Conservation (phyloP, 2,329 filamentous ascomycete species). For the Waltergamsia citrina region DNA sequence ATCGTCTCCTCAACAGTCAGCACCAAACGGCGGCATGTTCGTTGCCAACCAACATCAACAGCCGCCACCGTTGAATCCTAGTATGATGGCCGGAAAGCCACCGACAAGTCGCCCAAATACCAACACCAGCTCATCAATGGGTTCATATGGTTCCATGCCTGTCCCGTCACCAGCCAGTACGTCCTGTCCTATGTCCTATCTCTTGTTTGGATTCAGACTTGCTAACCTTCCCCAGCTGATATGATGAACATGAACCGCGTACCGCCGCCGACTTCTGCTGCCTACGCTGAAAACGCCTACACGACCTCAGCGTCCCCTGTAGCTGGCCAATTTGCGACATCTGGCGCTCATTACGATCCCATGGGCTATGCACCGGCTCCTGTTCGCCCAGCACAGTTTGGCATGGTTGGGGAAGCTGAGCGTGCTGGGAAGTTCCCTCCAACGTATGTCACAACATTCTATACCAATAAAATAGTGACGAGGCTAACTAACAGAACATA, state of each 20-base stretch:
- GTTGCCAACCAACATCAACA: slow-evolving; percentile 37
- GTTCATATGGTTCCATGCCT: slow-evolving; percentile 63
- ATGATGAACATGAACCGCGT: slow-evolving; percentile 57
- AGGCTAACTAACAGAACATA: too few relatives aligned
- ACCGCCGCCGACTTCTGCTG: slow-evolving; percentile 49
- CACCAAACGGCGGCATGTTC: slow-evolving; percentile 54
- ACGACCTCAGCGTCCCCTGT: slow-evolving; percentile 59
- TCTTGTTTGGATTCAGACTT: too few relatives aligned
- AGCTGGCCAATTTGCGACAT: slow-evolving; percentile 52
- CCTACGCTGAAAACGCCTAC: slow-evolving; percentile 62
- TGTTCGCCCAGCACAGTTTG: slow-evolving; percentile 44
- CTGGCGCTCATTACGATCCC: slow-evolving; percentile 61
- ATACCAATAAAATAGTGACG: slow-evolving; percentile 36
- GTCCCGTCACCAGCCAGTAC: slow-evolving; percentile 67
- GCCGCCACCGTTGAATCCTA: slow-evolving; percentile 37
- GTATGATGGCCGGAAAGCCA: slow-evolving; percentile 37
- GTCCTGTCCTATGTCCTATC: too few relatives aligned
- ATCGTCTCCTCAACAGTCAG: slow-evolving; percentile 29
- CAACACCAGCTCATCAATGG: slow-evolving; percentile 49
- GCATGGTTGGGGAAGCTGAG: slow-evolving; percentile 47
- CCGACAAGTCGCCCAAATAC: slow-evolving; percentile 45
- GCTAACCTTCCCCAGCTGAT: too few relatives aligned
- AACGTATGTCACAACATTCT: slow-evolving; percentile 54
- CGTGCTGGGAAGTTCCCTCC: slow-evolving; percentile 65
- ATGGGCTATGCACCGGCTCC: slow-evolving; percentile 65